These are phyloP conservation scores for Calocera cornea DNA, from an alignment of 768 basidiomycete genomes.

Conservation along the genomic window DNA sequence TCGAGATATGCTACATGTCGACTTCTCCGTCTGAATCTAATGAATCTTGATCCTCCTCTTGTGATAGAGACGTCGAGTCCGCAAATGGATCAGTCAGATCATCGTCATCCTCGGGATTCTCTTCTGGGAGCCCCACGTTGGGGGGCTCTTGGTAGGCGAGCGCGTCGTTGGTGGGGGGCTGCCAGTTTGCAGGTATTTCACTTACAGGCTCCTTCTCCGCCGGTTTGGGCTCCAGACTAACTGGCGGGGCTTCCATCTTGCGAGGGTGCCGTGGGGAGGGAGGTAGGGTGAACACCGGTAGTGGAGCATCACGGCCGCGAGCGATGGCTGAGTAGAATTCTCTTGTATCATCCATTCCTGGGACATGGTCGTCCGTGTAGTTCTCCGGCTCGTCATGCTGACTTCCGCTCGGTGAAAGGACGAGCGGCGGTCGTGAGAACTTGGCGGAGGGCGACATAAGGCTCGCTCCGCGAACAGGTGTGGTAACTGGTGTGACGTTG, in stretches of 20 bases:
- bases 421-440: slow-evolving; percentile 11
- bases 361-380: background rate
- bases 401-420: background rate
- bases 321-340: background rate
- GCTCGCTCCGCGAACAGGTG: background rate
- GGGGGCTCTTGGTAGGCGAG: background rate
- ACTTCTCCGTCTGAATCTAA: background rate
- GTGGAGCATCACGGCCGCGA: background rate
- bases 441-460: slow-evolving; percentile 6
- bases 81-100: background rate
- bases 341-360: slow-evolving; percentile 4
- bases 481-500: background rate
- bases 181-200: background rate
- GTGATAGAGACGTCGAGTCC: background rate
- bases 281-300: background rate
- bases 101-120: background rate
- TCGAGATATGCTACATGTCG: background rate
- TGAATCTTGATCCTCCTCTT: background rate
- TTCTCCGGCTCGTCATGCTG: slow-evolving; percentile 8
- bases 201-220: background rate
- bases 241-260: background rate
- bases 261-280: background rate
- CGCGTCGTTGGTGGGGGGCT: background rate
- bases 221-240: background rate
- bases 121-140: background rate